Evolutionary conservation across 2,329 filamentous ascomycete genomes (phyloP).

Genomic region (Akanthomyces lecanii): DNA sequence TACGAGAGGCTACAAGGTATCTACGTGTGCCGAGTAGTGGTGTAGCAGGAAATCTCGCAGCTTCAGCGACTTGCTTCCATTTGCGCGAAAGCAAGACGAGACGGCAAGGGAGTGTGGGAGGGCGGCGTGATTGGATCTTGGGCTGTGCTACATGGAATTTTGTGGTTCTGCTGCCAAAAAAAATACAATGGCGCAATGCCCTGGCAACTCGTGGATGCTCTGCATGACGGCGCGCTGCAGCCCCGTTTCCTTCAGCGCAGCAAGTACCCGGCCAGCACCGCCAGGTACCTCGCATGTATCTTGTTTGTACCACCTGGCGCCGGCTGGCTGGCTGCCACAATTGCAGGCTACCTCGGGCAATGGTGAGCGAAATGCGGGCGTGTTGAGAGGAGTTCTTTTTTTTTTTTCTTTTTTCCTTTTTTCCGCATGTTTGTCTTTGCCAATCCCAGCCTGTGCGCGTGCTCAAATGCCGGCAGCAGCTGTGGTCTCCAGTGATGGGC

Average conservation of each 20-base stretch:
- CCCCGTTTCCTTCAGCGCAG: not conserved
- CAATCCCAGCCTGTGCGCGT: not conserved
- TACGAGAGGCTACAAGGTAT: slow-evolving; percentile 12
- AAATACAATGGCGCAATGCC: slow-evolving; percentile 8
- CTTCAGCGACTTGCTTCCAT: not conserved
- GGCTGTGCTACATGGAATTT: not conserved
- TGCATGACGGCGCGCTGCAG: slow-evolving; percentile 8
- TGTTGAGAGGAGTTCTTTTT: not conserved
- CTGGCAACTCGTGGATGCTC: not conserved
- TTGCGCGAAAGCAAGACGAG: not conserved
- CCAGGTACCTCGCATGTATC: slow-evolving; percentile 8
- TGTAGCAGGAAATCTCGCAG: slow-evolving; percentile 11
- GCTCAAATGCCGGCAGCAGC: not conserved
- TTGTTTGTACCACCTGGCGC: not conserved
- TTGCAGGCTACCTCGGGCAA: not conserved
- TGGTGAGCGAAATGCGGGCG: not conserved
- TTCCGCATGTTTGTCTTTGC: not conserved
- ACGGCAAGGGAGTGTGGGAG: not conserved
- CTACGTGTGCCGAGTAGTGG: not conserved
- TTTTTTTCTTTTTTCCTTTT: not conserved
- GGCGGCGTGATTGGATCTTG: slow-evolving; percentile 9
- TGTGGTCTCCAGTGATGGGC: too few species aligned
- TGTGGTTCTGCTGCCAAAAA: slow-evolving; percentile 4
- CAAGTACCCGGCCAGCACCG: not conserved
- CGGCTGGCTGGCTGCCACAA: not conserved